phyloP scores from a whole-genome alignment of 306 rosid species.

The Herpetospermum pedunculosum region DNA sequence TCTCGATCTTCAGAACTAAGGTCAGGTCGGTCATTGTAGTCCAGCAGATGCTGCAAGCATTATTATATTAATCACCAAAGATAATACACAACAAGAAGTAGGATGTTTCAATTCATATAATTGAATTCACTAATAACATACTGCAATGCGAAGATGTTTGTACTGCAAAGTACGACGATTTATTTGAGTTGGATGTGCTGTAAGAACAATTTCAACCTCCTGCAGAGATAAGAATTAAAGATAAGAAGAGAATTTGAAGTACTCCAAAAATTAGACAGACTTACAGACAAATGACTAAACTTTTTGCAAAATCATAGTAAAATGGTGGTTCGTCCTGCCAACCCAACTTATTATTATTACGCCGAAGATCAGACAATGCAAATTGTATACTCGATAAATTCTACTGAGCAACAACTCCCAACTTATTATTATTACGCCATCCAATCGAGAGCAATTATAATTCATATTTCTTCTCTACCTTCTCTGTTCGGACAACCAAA shows the following conservation, averaged over 20 bases:
- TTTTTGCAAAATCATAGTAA: neutral
- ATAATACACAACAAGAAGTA: neutral
- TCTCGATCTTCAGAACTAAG: slow-evolving; percentile 71
- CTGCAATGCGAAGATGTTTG: slow-evolving; percentile 75
- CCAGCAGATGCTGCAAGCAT: slow-evolving; percentile 62
- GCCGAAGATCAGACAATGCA: neutral
- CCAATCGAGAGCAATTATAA: neutral
- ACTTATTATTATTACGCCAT: neutral
- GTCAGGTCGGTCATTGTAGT: slow-evolving; percentile 76
- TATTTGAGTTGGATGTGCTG: slow-evolving; percentile 97
- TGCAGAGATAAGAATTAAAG: slow-evolving; percentile 21
- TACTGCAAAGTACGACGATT: slow-evolving; percentile 87
- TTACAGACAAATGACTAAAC: neutral
- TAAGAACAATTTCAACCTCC: slow-evolving; percentile 95
- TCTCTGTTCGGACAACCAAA: neutral
- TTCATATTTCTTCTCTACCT: neutral
- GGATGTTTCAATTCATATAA: neutral
- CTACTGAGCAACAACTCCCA: neutral
- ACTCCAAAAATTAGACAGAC: neutral
- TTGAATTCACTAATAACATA: slow-evolving; percentile 26
- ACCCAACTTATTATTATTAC: neutral
- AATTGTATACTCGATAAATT: neutral
- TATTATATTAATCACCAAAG: slow-evolving; percentile 16
- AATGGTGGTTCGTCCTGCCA: neutral
- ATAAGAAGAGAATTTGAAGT: neutral